Evolutionary conservation across 2,329 filamentous ascomycete genomes (phyloP).

Genomic region (Verticillium dahliae): DNA sequence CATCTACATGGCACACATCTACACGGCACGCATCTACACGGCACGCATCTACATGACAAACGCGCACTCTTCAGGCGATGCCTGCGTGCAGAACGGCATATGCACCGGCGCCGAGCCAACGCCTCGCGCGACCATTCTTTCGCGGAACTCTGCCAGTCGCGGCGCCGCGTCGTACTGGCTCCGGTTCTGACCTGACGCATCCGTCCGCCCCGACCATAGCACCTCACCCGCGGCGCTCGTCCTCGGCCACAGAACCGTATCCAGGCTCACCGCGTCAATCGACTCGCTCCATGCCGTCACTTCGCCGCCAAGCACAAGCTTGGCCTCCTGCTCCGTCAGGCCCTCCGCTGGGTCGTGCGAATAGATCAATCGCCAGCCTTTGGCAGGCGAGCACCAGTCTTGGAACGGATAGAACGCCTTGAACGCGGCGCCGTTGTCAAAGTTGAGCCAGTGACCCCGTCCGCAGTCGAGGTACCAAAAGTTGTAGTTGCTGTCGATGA

Average conservation of each 20-base stretch:
- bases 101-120: conserved; percentile 59
- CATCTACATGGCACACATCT: too few species aligned
- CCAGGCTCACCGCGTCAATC: conserved; percentile 67
- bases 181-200: conserved; percentile 60
- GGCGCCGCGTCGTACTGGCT: conserved; percentile 65
- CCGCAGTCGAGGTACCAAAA: conserved; percentile 84
- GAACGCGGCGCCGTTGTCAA: conserved; percentile 48
- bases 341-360: conserved; percentile 66
- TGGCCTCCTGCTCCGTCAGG: conserved; percentile 52
- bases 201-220: conserved; percentile 68
- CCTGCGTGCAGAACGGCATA: conserved; percentile 67
- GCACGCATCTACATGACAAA: conserved; percentile 2
- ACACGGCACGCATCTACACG: too few species aligned
- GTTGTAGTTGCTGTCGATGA: conserved; percentile 69
- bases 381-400: conserved; percentile 75
- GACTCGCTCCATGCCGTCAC: conserved; percentile 77
- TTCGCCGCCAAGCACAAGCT: conserved; percentile 75
- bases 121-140: conserved; percentile 64
- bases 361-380: conserved; percentile 80
- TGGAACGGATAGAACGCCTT: conserved; percentile 58
- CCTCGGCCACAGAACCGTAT: conserved; percentile 73
- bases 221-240: conserved; percentile 69
- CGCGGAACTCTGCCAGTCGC: conserved; percentile 67
- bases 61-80: conserved; percentile 11
- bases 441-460: conserved; percentile 72